Percentiles rank a stretch among this genome's conserved stretches.
phyloP scores from a whole-genome alignment of 257 asterid species.

The Gentiana macrophylla region DNA sequence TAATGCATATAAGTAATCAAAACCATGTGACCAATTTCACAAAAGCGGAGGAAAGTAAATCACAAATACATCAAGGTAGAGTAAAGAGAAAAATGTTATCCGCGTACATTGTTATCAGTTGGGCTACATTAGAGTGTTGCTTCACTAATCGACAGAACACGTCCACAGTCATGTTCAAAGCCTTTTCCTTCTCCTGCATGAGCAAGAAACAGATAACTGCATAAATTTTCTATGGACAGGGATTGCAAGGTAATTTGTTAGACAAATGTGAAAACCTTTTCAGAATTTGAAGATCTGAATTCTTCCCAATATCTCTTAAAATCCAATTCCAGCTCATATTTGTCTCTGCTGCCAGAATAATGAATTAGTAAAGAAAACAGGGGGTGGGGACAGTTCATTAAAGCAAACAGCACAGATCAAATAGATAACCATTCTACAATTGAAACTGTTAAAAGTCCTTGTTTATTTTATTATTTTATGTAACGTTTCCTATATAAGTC shows the following conservation, averaged over 20 bases:
- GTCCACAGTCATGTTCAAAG: slow-evolving; percentile 88
- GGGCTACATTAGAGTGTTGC: slow-evolving; percentile 83
- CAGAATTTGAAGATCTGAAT: slow-evolving; percentile 76
- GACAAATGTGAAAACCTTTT: slow-evolving; percentile 26
- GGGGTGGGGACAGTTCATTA: not conserved
- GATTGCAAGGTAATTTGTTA: not conserved
- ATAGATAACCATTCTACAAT: not conserved
- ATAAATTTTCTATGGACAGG: not conserved
- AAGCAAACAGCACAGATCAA: slow-evolving; percentile 1
- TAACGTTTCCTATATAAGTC: too few species aligned
- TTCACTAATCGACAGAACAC: slow-evolving; percentile 92
- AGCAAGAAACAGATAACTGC: slow-evolving; percentile 21
- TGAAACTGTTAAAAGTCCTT: not conserved
- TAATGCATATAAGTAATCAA: slow-evolving; percentile 14
- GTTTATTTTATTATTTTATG: too few species aligned
- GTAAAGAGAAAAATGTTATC: slow-evolving; percentile 13
- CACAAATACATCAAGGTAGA: not conserved
- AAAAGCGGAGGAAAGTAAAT: not conserved
- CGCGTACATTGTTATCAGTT: slow-evolving; percentile 73
- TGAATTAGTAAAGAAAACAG: not conserved
- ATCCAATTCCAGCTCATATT: slow-evolving; percentile 87
- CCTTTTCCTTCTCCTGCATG: slow-evolving; percentile 93
- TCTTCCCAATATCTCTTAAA: slow-evolving; percentile 97
- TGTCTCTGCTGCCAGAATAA: slow-evolving; percentile 29
- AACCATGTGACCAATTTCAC: not conserved